Base-by-base conservation (phyloP, 75 land plant species). In the Sequoiadendron giganteum region DNA sequence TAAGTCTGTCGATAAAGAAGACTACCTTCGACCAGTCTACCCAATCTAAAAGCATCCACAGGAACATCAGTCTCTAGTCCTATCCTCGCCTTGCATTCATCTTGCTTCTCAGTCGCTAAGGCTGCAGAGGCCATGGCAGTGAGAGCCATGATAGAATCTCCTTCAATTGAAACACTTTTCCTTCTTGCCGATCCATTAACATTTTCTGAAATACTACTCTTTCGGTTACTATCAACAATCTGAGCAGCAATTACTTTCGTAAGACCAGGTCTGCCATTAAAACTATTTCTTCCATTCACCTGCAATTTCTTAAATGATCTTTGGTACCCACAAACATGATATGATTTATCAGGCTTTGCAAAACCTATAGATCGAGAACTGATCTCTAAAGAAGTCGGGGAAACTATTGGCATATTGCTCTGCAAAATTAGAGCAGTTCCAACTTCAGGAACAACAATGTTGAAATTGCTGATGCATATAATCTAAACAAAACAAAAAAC, bases 61-160 rank as follows among this genome's bases (percentile, higher is more conserved):
- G 88, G 88, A 40, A 89, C 87, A 28, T 89, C 47, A 32, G 0
- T 36, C 43, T 10, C 43, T 86, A 38, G 5, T 93, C 94, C 43
- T 86, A 38, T 30, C 92, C 94, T 93, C 78, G 92, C 94, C 39
- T 90, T 89, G 82, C 89, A 89, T 86, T 91, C 91, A 93, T 91
- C 92, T 85, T 93, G 96, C 91, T 95, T 95, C 90, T 95, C 96
- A 11, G 96, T 92, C 45, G 96, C 94, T 87, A 95, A 75, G 85
- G 93, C 93, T 39, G 92, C 86, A 1, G 96, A 91, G 3, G 96
- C 93, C 79, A 95, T 95, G 40, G 96, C 96, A 87, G 93, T 93
- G 85, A 95, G 94, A 68, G 93, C 92, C 91, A 95, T 88, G 88
- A 93, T 95, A 91, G 93, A 95, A 65, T 95, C 94, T 75, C 77